A percentile compares a stretch with the other conserved stretches of the same genome.
Evolutionary conservation across 2,329 filamentous ascomycete species (phyloP).

Genomic region (Diaporthe amygdali): DNA sequence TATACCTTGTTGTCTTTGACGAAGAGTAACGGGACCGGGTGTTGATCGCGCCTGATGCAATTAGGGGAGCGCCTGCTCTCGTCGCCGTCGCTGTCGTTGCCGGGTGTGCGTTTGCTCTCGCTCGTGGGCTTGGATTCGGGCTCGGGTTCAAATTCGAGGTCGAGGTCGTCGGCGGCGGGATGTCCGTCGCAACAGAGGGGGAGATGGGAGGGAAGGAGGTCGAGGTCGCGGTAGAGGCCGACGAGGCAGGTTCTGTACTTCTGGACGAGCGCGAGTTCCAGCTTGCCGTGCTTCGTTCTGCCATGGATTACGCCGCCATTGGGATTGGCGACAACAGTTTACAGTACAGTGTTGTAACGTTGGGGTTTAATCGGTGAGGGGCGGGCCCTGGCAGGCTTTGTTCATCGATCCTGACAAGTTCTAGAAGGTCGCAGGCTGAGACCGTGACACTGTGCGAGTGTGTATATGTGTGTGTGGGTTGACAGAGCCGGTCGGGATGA

Average conservation of each 20-base stretch:
- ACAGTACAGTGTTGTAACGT: background rate
- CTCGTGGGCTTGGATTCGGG: background rate
- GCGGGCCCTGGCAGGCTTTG: constrained; percentile 2
- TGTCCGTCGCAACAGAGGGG: background rate
- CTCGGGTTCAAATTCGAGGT: background rate
- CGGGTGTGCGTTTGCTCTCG: constrained; percentile 2
- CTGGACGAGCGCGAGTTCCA: constrained; percentile 47
- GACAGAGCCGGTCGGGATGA: background rate
- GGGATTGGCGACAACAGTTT: constrained; percentile 44
- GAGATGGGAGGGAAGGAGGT: constrained; percentile 24
- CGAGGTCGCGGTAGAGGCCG: constrained; percentile 28
- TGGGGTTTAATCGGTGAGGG: background rate
- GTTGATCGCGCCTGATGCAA: constrained; percentile 1
- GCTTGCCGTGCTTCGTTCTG: constrained; percentile 63
- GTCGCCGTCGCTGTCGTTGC: background rate
- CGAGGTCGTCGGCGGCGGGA: background rate
- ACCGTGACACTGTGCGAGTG: constrained; percentile 1
- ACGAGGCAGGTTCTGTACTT: constrained; percentile 42
- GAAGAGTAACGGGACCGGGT: constrained; percentile 1
- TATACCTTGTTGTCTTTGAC: constrained; percentile 17
- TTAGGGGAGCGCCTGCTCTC: background rate
- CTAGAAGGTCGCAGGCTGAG: constrained; percentile 5
- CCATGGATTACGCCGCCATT: constrained; percentile 71
- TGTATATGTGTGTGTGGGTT: background rate
- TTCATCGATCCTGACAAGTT: constrained; percentile 8